These are phyloP conservation scores for Phytophthora sp. DNA, from an alignment of 352 stramenopile species.

Conservation along the genomic window DNA sequence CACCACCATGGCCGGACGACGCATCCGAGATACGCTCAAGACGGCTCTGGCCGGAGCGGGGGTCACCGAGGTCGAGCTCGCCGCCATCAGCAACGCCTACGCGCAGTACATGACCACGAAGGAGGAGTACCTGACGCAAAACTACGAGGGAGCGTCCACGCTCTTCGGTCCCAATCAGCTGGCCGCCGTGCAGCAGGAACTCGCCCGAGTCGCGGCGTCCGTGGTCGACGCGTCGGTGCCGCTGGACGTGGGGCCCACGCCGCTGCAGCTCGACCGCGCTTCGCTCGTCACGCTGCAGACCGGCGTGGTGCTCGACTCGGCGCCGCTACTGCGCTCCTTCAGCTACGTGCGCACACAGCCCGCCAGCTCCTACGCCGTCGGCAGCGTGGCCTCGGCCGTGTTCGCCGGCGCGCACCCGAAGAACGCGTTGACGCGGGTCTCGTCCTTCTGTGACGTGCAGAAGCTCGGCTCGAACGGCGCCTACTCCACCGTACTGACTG, in stretches of 20 bases:
- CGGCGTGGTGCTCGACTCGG: constrained; percentile 40
- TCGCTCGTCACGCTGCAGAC: constrained; percentile 40
- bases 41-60: constrained; percentile 23
- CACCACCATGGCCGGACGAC: constrained; percentile 56
- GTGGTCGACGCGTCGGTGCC: not conserved
- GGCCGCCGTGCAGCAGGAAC: constrained; percentile 50
- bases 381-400: constrained; percentile 31
- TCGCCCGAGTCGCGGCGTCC: constrained; percentile 31
- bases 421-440: constrained; percentile 38
- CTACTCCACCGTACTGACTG: constrained; percentile 36
- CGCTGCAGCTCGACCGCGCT: constrained; percentile 36
- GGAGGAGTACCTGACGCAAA: constrained; percentile 58
- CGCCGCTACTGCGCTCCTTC: constrained; percentile 23
- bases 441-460: constrained; percentile 55
- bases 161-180: constrained; percentile 68
- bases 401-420: constrained; percentile 33
- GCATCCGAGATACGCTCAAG: constrained; percentile 41
- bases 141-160: constrained; percentile 34
- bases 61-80: constrained; percentile 47
- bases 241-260: constrained; percentile 24
- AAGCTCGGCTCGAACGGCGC: constrained; percentile 12
- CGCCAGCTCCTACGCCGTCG: constrained; percentile 26
- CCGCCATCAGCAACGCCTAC: constrained; percentile 57
- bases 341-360: constrained; percentile 32
- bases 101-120: constrained; percentile 57